phyloP scores from a whole-genome alignment of 352 stramenopile species.

The Phytophthora ohioensis region DNA sequence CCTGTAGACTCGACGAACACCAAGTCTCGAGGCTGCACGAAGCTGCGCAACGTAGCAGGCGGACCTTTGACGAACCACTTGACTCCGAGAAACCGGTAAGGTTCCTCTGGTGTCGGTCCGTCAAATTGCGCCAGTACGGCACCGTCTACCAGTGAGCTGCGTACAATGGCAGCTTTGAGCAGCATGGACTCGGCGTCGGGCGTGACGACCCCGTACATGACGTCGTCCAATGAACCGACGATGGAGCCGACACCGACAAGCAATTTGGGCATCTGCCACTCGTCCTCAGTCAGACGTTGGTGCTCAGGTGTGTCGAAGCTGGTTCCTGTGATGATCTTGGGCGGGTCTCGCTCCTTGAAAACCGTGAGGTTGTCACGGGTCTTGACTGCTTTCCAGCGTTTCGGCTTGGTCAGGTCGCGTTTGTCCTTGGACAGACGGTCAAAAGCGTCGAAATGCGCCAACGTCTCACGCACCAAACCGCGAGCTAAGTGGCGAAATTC shows the following conservation, averaged over 20 bases:
- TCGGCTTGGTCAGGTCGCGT: slow-evolving; percentile 36
- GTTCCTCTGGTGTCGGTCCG: slow-evolving; percentile 38
- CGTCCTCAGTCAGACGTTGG: slow-evolving; percentile 40
- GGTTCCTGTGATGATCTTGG: slow-evolving; percentile 35
- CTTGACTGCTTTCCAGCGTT: slow-evolving; percentile 56
- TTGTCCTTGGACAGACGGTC: slow-evolving; percentile 20
- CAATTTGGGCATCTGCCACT: slow-evolving; percentile 59
- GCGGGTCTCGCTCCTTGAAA: slow-evolving; percentile 52
- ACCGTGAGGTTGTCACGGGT: slow-evolving; percentile 49
- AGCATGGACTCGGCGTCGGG: slow-evolving; percentile 47
- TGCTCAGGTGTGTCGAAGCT: slow-evolving; percentile 40
- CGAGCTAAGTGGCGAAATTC: slow-evolving; percentile 39
- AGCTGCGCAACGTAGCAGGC: slow-evolving; percentile 29
- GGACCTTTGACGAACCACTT: slow-evolving; percentile 63
- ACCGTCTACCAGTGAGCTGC: slow-evolving; percentile 47
- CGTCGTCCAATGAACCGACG: slow-evolving; percentile 64
- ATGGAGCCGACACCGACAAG: slow-evolving; percentile 55
- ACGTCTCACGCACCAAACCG: slow-evolving; percentile 45
- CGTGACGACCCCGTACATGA: slow-evolving; percentile 63
- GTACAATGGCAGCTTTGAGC: slow-evolving; percentile 50
- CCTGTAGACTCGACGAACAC: slow-evolving; percentile 55
- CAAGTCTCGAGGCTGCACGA: slow-evolving; percentile 53
- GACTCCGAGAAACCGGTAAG: slow-evolving; percentile 56
- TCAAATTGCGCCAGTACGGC: slow-evolving; percentile 47
- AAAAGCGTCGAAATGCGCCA: slow-evolving; percentile 45